phyloP scores from a whole-genome alignment of 129 eudicot species.

The Escallonia rubra region DNA sequence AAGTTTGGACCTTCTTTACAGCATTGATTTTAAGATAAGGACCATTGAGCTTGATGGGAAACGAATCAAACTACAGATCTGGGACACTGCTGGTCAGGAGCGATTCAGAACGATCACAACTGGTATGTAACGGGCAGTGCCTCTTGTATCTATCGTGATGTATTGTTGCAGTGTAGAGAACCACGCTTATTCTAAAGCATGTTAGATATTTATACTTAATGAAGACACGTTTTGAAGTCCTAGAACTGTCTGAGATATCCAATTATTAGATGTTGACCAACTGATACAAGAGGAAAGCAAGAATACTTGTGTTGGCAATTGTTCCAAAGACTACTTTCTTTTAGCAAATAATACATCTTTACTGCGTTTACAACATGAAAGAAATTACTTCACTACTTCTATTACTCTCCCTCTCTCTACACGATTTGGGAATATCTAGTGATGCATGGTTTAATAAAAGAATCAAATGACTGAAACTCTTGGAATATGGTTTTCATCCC shows the following conservation, averaged over 20 bases:
- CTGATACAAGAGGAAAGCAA: not conserved
- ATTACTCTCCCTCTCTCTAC: too few species aligned
- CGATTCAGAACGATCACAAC: constrained; percentile 96
- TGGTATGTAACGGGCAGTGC: constrained; percentile 35
- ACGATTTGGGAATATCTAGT: too few species aligned
- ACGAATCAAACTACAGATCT: constrained; percentile 89
- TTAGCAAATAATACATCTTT: too few species aligned
- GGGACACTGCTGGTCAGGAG: constrained; percentile 99
- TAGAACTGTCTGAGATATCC: not conserved
- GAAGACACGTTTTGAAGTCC: too few species aligned
- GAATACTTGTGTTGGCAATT: too few species aligned
- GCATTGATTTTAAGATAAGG: constrained; percentile 95
- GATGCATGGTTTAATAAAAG: too few species aligned
- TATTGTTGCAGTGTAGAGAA: not conserved
- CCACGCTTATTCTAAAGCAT: not conserved
- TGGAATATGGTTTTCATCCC: too few species aligned
- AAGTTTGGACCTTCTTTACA: constrained; percentile 14
- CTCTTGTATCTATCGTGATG: not conserved
- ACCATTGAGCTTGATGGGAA: constrained; percentile 97
- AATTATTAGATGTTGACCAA: not conserved
- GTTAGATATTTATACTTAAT: not conserved
- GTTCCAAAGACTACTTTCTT: too few species aligned
- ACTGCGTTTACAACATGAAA: too few species aligned
- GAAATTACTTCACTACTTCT: too few species aligned
- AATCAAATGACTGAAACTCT: too few species aligned